phyloP scores from a whole-genome alignment of 129 eudicot species.

The Lactuca saligna region DNA sequence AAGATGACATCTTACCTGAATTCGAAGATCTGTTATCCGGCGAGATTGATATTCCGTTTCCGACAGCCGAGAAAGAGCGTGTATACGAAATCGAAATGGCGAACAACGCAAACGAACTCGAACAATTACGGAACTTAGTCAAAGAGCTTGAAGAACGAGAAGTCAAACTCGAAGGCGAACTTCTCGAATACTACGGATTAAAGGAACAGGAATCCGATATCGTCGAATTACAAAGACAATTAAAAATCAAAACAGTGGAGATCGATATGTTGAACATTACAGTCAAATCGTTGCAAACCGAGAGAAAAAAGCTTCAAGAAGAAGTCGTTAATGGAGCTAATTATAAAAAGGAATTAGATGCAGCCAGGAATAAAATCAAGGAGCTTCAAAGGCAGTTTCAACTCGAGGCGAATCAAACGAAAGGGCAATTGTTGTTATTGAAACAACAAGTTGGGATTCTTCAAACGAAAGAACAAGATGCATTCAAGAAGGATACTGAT shows the following conservation, averaged over 20 bases:
- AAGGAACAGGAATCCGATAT: conserved; percentile 94
- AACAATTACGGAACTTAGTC: conserved; percentile 68
- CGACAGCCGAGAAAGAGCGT: conserved; percentile 54
- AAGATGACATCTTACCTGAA: conserved; percentile 80
- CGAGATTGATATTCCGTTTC: conserved; percentile 74
- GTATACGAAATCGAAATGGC: conserved; percentile 84
- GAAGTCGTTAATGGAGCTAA: conserved; percentile 56
- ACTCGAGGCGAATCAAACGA: conserved; percentile 89
- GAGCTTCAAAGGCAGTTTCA: conserved; percentile 93
- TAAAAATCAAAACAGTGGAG: conserved; percentile 90
- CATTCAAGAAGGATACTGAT: conserved; percentile 58
- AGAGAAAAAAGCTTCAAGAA: conserved; percentile 89
- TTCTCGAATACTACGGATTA: conserved; percentile 89
- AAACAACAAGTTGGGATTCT: conserved; percentile 93
- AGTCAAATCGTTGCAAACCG: conserved; percentile 76
- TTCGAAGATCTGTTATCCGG: conserved; percentile 87
- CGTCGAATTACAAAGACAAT: conserved; percentile 78
- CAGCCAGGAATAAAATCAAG: conserved; percentile 76
- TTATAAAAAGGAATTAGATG: conserved; percentile 73
- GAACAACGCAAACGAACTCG: conserved; percentile 67
- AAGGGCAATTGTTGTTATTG: conserved; percentile 83
- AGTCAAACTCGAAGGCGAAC: conserved; percentile 95
- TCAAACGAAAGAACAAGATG: conserved; percentile 78
- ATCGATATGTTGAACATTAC: conserved; percentile 90
- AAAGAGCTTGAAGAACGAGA: conserved; percentile 92